phyloP scores from a whole-genome alignment of 371 early-diverging fungal genomes.

The Syncephalis plumigaleata region DNA sequence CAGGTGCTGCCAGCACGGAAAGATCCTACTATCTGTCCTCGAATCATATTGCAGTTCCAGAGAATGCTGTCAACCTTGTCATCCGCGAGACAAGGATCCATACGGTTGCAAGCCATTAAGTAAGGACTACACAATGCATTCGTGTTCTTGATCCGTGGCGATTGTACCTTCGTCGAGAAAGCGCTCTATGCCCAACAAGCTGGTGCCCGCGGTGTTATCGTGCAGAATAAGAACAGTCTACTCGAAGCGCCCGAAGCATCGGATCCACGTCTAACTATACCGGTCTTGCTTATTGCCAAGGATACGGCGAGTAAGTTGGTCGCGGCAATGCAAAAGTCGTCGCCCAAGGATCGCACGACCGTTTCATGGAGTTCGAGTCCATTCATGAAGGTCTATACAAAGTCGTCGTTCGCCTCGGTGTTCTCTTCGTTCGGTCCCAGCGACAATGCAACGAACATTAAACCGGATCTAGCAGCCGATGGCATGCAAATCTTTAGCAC shows the following conservation, averaged over 20 bases:
- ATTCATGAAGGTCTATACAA: too few relatives aligned
- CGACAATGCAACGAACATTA: background rate
- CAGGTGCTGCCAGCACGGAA: background rate
- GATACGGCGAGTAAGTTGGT: too few relatives aligned
- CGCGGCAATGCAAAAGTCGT: too few relatives aligned
- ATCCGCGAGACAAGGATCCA: conserved; percentile 9
- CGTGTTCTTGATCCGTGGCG: conserved; percentile 34
- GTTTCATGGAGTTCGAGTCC: too few relatives aligned
- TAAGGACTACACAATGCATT: conserved; percentile 22
- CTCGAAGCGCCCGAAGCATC: conserved; percentile 12
- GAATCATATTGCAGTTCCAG: conserved; percentile 3
- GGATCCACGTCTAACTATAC: conserved; percentile 1
- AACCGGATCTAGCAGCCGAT: too few relatives aligned
- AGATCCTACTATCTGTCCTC: too few relatives aligned
- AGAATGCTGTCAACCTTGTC: background rate
- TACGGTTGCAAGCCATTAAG: conserved; percentile 22
- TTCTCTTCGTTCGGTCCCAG: conserved; percentile 46
- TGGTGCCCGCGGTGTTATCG: conserved; percentile 39
- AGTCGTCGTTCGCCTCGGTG: too few relatives aligned
- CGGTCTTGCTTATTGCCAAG: too few relatives aligned
- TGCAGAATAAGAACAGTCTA: conserved; percentile 21
- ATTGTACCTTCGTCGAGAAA: conserved; percentile 30
- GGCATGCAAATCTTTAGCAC: too few relatives aligned
- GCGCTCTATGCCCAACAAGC: conserved; percentile 24
- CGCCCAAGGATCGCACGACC: too few relatives aligned